These are phyloP conservation scores for Pilobolus umbonatus DNA, from an alignment of 192 early-diverging fungal genomes.

Conservation along the genomic window DNA sequence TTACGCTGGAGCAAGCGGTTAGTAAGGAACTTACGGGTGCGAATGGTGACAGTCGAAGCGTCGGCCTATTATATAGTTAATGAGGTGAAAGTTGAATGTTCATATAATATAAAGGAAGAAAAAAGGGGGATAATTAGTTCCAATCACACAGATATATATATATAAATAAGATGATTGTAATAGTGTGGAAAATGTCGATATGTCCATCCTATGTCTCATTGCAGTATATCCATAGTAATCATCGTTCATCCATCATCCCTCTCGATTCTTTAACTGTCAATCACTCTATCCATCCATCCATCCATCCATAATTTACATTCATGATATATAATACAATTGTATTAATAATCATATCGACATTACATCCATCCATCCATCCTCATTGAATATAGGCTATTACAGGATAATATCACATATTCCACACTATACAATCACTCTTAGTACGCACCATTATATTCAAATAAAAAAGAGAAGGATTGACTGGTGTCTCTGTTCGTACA, in stretches of 20 bases:
- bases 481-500: background rate
- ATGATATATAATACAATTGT: background rate
- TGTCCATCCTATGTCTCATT: background rate
- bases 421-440: background rate
- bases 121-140: constrained; percentile 2
- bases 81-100: background rate
- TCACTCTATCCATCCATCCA: constrained; percentile 15
- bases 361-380: no score
- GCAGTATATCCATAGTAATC: background rate
- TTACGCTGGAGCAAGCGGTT: constrained; percentile 96
- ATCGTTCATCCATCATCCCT: background rate
- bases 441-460: constrained; percentile 1
- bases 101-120: background rate
- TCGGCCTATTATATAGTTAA: constrained; percentile 22
- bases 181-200: background rate
- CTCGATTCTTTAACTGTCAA: background rate
- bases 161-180: no score
- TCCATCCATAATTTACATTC: background rate
- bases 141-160: constrained; percentile 3
- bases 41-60: constrained; percentile 80
- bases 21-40: constrained; percentile 99
- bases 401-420: no score
- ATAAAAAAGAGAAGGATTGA: background rate
- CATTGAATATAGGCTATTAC: no score
- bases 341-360: no score